Evolutionary conservation across 2,329 filamentous ascomycete genomes (phyloP), one percentile per base, ranked within the genome.

Genomic region (Graphilbum sp.): DNA sequence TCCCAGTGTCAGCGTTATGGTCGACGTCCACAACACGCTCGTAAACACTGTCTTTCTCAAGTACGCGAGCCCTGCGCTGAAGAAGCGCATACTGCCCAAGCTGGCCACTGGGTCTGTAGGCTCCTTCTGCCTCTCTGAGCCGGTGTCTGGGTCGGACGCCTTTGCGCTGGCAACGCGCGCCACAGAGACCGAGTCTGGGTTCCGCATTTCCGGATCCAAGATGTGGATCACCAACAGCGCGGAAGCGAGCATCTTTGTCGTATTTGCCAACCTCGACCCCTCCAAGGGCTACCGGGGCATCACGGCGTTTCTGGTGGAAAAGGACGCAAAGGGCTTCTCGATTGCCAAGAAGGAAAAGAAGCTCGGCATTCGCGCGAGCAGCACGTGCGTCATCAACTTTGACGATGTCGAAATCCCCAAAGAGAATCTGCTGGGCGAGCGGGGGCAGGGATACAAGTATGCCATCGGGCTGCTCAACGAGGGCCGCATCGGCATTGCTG

Each of bases 291-390:
- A 98, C 70, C 88, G 87, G 61, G 90, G 90, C 41, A 98, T 98
- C 59, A 87, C 86, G 2, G 90, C 90, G 37, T 98, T 98, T 56
- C 66, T 98, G 43, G 78, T 96, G 32, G 87, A 95, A 62, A 95
- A 94, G 67, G 79, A 69, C 52, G 82, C 75, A 36, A 77, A 79
- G 39, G 90, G 90, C 25, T 95, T 98, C 67, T 78, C 74, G 43
- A 92, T 98, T 52, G 86, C 90, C 31, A 98, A 98, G 74, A 98
- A 98, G 69, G 90, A 98, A 69, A 96, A 96, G 79, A 98, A 98
- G 69, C 77, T 98, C 35, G 90, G 90, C 42, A 98, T 98, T 64
- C 79, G 74, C 54, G 90, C 90, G 38, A 92, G 83, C 63, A 92
- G 83, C 63, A 98, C 90, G 24, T 98, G 90, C 60, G 88, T 95